Base-by-base conservation (phyloP, 2,329 filamentous ascomycete genomes). In the Cladobotryum mycophilum region DNA sequence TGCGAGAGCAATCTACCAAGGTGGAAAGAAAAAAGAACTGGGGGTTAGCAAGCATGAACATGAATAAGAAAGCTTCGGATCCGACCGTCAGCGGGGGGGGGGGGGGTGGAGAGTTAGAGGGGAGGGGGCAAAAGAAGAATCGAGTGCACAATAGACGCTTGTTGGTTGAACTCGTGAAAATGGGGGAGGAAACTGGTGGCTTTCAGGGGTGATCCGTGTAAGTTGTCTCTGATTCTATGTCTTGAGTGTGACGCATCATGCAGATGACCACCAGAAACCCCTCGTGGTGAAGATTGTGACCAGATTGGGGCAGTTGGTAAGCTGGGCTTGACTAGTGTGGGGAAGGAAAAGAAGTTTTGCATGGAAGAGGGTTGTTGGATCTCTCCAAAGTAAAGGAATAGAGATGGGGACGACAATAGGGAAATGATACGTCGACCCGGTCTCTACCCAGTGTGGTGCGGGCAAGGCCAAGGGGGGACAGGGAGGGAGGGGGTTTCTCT, bases 1-100 rank as follows among this genome's bases (percentile, higher is more conserved):
- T 83, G 70, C 48, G 80, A 84, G 56, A 86, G 70, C 53, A 78
- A 75, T 70, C 78, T 86, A 67, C 62, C 40, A 52, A 49, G 49
- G 44, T 35, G 43, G 22, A 20, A 30, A 42, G 51, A 13, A 44
- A 35, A 43, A 40, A 36, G 37, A 17, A 45, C 14, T 15, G 22
- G 18, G 25, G 40, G 22, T 25, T 13, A 49, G 33, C 33, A 40
- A 49, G 25, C 47, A 41, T 30, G 25, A 30, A 30, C 25, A 30
- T 30, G 25, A 30, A 11, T 30, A 18, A 37, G 46, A 36, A 40
- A 22, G 38, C 20, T 34, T 49, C 50, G 41, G 41, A 20, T 45
- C 50, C 41, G 49, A 40, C 48, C 46, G 50, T 41, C 36, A 45
- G 47, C 33, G 22, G 46, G 43, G 49, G 45, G 41, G 46, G 47